A percentile compares a stretch with the other conserved stretches of the same genome.
Evolutionary conservation across 495 filamentous ascomycete genomes (phyloP).

Genomic region (Aspergillus heteromorphus): DNA sequence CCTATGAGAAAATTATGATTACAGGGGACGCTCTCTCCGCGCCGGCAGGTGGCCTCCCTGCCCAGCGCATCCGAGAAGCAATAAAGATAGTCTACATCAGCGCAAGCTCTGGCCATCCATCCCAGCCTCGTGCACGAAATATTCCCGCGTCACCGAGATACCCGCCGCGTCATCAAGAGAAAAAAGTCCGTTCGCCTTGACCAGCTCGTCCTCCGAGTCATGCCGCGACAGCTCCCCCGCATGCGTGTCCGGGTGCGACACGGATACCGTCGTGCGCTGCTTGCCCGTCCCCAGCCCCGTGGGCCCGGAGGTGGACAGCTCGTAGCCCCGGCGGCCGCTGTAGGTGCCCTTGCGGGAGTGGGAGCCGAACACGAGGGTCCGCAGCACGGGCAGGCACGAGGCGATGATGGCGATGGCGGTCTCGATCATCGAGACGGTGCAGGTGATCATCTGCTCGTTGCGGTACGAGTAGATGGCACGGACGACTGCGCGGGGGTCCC

Average conservation of each 20-base stretch:
- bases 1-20: no score
- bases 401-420: slow-evolving; percentile 24
- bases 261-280: slow-evolving; percentile 4
- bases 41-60: no score
- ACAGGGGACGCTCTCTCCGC: no score
- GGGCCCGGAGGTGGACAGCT: slow-evolving; percentile 9
- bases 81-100: no score
- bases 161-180: not conserved
- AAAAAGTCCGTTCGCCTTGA: not conserved
- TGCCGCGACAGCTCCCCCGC: not conserved
- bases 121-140: slow-evolving; percentile 5
- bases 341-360: slow-evolving; percentile 20
- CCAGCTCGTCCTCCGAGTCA: slow-evolving; percentile 8
- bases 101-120: not conserved
- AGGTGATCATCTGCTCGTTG: slow-evolving; percentile 23
- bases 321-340: slow-evolving; percentile 14
- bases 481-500: slow-evolving; percentile 10
- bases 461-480: slow-evolving; percentile 20
- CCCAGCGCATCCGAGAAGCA: no score
- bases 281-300: not conserved
- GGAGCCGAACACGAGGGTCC: slow-evolving; percentile 21
- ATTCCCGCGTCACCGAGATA: slow-evolving; percentile 8
- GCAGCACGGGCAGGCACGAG: slow-evolving; percentile 24
- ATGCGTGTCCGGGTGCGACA: not conserved
- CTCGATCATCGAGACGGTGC: slow-evolving; percentile 26